A percentile compares a stretch with the other conserved stretches of the same genome.
Evolutionary conservation across 768 basidiomycete species (phyloP).

Genomic region (Kwoniella europaea): DNA sequence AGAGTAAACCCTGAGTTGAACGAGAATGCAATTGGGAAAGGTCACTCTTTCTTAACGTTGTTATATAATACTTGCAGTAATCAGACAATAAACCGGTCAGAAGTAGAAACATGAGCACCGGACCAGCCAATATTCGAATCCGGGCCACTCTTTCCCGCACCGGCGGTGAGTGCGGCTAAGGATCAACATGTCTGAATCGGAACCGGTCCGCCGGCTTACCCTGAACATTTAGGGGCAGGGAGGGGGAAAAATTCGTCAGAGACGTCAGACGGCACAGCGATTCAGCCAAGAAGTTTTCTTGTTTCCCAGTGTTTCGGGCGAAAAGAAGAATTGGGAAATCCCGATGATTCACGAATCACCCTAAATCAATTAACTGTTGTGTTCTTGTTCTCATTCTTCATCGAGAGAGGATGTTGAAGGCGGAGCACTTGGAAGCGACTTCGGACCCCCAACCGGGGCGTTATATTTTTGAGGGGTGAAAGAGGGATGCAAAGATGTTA

Average conservation of each 20-base stretch:
- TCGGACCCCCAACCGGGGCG: constrained; percentile 7
- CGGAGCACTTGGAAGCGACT: background rate
- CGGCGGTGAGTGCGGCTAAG: constrained; percentile 8
- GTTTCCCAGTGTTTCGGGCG: background rate
- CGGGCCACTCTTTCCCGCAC: constrained; percentile 1
- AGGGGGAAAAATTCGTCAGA: background rate
- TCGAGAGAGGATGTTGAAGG: background rate
- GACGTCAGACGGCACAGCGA: background rate
- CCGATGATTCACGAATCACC: background rate
- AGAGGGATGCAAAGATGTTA: background rate
- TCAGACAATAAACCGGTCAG: background rate
- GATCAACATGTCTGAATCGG: background rate
- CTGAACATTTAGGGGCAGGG: background rate
- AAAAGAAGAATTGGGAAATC: background rate
- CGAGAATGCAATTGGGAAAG: too few species aligned
- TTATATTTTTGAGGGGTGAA: background rate
- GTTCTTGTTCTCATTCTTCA: background rate
- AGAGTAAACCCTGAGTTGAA: too few species aligned
- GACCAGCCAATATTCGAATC: background rate
- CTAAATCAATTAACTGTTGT: background rate
- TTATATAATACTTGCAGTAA: too few species aligned
- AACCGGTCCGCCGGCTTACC: background rate
- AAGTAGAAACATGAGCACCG: background rate
- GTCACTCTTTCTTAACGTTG: too few species aligned
- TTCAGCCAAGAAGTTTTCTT: background rate